Conservation (phyloP, 2,329 filamentous ascomycete genomes). For the Trichoderma gracile region DNA sequence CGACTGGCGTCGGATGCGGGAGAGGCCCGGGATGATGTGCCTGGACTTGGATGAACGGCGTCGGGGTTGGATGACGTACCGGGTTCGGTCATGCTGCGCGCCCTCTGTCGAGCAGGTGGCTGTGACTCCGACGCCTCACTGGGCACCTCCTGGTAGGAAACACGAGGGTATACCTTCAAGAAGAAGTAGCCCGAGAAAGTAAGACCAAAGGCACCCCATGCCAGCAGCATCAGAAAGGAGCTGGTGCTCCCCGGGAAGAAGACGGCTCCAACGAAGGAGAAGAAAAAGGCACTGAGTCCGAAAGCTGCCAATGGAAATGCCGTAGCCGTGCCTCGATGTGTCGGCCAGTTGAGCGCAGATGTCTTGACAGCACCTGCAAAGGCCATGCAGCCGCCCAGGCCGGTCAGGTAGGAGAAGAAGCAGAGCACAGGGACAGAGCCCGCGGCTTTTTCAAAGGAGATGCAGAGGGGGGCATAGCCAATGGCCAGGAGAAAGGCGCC, state of each 20-base stretch:
- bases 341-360: slow-evolving; percentile 88
- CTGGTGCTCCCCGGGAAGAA: slow-evolving; percentile 82
- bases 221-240: slow-evolving; percentile 76
- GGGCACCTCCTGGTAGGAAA: slow-evolving; percentile 60
- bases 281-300: slow-evolving; percentile 94
- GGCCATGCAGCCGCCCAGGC: slow-evolving; percentile 86
- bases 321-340: slow-evolving; percentile 88
- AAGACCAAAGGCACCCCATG: slow-evolving; percentile 74
- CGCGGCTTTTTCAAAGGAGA: slow-evolving; percentile 70
- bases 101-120: not conserved
- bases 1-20: slow-evolving; percentile 12
- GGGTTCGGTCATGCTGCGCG: slow-evolving; percentile 19
- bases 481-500: slow-evolving; percentile 71
- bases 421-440: slow-evolving; percentile 66
- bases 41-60: not conserved
- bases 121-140: slow-evolving; percentile 29
- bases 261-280: slow-evolving; percentile 75
- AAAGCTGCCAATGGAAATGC: slow-evolving; percentile 92
- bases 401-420: slow-evolving; percentile 82
- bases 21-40: slow-evolving; percentile 6
- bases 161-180: slow-evolving; percentile 65
- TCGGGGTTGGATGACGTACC: slow-evolving; percentile 23
- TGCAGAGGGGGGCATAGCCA: slow-evolving; percentile 84
- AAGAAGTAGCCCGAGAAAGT: slow-evolving; percentile 82
- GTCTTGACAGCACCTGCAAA: slow-evolving; percentile 85